These are phyloP conservation scores for Blastobotrys niveus DNA, from an alignment of 1,139 yeast species.

Conservation along the genomic window DNA sequence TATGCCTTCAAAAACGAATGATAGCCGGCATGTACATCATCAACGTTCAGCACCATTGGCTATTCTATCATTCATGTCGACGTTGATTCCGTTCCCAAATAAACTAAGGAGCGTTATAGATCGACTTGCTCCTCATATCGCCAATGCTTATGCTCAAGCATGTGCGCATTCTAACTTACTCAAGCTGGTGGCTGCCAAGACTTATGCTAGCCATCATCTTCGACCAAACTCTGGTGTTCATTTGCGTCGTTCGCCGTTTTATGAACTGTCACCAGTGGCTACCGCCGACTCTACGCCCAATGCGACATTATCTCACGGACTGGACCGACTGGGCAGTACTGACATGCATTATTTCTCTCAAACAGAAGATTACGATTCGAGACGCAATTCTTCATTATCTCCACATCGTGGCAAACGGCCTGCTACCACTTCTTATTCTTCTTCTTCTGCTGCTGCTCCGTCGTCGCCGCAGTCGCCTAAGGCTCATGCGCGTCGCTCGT, in stretches of 20 bases:
- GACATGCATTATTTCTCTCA: no score
- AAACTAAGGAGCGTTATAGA: slow-evolving; percentile 26
- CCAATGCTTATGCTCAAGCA: slow-evolving; percentile 31
- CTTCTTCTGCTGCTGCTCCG: not conserved
- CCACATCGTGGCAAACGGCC: slow-evolving; percentile 10
- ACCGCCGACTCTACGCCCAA: not conserved
- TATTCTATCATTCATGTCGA: slow-evolving; percentile 32
- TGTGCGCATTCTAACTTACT: slow-evolving; percentile 29
- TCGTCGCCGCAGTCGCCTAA: no score
- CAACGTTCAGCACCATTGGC: slow-evolving; percentile 31
- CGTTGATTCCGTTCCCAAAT: slow-evolving; percentile 32
- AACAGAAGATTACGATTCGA: no score
- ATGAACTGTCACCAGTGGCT: not conserved
- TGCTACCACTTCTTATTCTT: slow-evolving; percentile 6
- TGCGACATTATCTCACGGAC: no score
- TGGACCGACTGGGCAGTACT: no score
- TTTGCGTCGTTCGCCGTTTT: slow-evolving; percentile 3
- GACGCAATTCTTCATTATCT: not conserved
- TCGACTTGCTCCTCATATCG: slow-evolving; percentile 32
- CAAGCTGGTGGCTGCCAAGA: slow-evolving; percentile 8
- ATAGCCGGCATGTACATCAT: not conserved
- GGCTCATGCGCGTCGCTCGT: no score
- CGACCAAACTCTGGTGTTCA: not conserved
- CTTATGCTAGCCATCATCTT: not conserved
- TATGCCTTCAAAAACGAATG: slow-evolving; percentile 18